Evolutionary conservation across 2,329 filamentous ascomycete genomes (phyloP).

Genomic region (Colletotrichum sp.): DNA sequence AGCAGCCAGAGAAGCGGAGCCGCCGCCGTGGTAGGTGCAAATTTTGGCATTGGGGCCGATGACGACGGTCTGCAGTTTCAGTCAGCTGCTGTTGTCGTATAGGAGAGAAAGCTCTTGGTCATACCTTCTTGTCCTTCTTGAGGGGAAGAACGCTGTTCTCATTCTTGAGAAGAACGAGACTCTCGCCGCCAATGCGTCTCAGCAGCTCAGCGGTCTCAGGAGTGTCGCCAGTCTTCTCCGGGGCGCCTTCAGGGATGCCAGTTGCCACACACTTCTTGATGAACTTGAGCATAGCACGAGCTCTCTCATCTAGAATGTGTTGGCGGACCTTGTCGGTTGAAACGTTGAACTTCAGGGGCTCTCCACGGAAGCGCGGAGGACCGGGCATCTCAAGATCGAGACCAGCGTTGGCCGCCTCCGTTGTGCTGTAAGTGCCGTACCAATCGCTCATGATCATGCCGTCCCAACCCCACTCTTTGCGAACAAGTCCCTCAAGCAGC

Average conservation of each 20-base stretch:
- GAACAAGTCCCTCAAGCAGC: slow-evolving; percentile 55
- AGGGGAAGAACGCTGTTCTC: slow-evolving; percentile 67
- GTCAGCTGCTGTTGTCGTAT: not conserved
- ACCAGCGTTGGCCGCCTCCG: slow-evolving; percentile 54
- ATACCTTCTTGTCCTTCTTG: slow-evolving; percentile 62
- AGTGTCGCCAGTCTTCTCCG: slow-evolving; percentile 61
- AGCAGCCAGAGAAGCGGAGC: slow-evolving; percentile 63
- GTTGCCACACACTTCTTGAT: slow-evolving; percentile 61
- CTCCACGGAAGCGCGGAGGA: slow-evolving; percentile 55
- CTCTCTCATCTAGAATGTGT: slow-evolving; percentile 63
- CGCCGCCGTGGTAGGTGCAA: slow-evolving; percentile 66
- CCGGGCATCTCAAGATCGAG: slow-evolving; percentile 68
- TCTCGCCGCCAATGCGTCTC: slow-evolving; percentile 69
- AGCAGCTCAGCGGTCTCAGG: slow-evolving; percentile 68
- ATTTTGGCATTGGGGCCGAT: slow-evolving; percentile 64
- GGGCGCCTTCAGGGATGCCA: slow-evolving; percentile 58
- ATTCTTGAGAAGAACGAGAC: slow-evolving; percentile 78
- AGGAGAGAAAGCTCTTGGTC: not conserved
- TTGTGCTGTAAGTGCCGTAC: slow-evolving; percentile 62
- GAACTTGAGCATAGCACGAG: slow-evolving; percentile 62
- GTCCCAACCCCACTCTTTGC: slow-evolving; percentile 63
- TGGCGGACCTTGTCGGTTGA: slow-evolving; percentile 61
- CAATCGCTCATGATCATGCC: slow-evolving; percentile 66
- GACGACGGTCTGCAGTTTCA: slow-evolving; percentile 49
- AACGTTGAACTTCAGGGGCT: slow-evolving; percentile 55